phyloP scores from a whole-genome alignment of 768 basidiomycete species.

The Lactarius psammicola region DNA sequence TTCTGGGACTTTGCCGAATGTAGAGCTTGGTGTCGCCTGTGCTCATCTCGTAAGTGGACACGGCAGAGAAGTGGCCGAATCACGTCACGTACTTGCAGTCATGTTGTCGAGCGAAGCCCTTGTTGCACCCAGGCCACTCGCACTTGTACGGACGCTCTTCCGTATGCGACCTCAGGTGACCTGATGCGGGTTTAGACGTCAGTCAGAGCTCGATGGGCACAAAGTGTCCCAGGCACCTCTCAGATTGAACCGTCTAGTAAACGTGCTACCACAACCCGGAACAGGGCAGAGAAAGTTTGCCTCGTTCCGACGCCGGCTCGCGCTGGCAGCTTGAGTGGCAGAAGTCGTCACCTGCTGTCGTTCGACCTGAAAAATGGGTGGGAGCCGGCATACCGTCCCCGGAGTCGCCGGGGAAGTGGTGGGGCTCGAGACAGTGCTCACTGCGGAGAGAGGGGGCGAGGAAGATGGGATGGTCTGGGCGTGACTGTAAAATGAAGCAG shows the following conservation, averaged over 20 bases:
- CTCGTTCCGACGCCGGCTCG: slow-evolving; percentile 84
- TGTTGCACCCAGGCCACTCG: slow-evolving; percentile 91
- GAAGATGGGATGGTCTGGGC: slow-evolving; percentile 27
- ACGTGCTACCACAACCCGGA: slow-evolving; percentile 41
- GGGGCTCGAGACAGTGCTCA: slow-evolving; percentile 28
- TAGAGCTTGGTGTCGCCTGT: slow-evolving; percentile 84
- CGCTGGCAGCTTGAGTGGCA: slow-evolving; percentile 89
- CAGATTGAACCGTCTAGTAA: slow-evolving; percentile 84
- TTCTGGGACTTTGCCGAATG: slow-evolving; percentile 81
- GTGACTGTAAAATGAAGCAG: slow-evolving; percentile 56
- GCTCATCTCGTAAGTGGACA: slow-evolving; percentile 12
- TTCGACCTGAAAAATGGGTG: slow-evolving; percentile 87
- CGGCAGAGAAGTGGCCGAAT: neutral
- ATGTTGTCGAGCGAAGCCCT: slow-evolving; percentile 92
- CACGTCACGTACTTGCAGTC: slow-evolving; percentile 84
- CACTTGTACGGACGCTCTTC: slow-evolving; percentile 94
- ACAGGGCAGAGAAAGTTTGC: slow-evolving; percentile 70
- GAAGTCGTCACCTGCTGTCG: slow-evolving; percentile 94
- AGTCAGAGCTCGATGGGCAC: slow-evolving; percentile 14
- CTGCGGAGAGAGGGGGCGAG: slow-evolving; percentile 23
- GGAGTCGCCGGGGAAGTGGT: slow-evolving; percentile 20
- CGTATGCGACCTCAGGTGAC: slow-evolving; percentile 92
- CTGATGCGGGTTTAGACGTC: slow-evolving; percentile 40
- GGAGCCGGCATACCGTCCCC: slow-evolving; percentile 51
- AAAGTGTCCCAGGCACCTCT: slow-evolving; percentile 51